phyloP scores from a whole-genome alignment of 768 basidiomycete genomes.

The Lentinula edodes region DNA sequence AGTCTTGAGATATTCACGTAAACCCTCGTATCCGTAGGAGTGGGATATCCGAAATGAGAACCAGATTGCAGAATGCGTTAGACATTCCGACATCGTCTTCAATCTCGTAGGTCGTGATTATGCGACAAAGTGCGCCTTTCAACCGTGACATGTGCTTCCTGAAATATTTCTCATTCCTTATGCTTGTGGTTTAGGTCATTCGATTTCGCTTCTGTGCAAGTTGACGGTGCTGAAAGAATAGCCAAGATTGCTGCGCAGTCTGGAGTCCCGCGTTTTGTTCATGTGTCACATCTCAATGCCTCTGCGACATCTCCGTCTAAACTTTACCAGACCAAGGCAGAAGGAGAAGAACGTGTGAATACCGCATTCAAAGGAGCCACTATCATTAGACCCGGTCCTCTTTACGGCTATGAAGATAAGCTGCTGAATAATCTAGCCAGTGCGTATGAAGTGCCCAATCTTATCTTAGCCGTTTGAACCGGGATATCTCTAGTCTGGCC shows the following conservation, averaged over 20 bases:
- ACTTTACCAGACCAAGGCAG: slow-evolving; percentile 86
- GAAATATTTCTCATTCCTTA: slow-evolving; percentile 5
- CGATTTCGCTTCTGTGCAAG: slow-evolving; percentile 74
- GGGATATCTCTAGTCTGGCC: slow-evolving; percentile 62
- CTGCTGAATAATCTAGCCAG: slow-evolving; percentile 88
- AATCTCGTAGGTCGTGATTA: slow-evolving; percentile 93
- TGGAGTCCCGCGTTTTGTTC: slow-evolving; percentile 83
- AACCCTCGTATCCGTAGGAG: slow-evolving; percentile 50
- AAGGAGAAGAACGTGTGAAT: slow-evolving; percentile 84
- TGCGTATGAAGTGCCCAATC: slow-evolving; percentile 35
- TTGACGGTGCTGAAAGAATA: slow-evolving; percentile 77
- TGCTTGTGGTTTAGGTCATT: slow-evolving; percentile 64
- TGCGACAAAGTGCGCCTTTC: slow-evolving; percentile 76
- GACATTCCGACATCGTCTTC: slow-evolving; percentile 95
- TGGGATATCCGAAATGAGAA: slow-evolving; percentile 90
- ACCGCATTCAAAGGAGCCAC: slow-evolving; percentile 81
- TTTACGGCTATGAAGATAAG: slow-evolving; percentile 97
- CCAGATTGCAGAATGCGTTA: slow-evolving; percentile 89
- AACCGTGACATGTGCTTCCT: slow-evolving; percentile 3
- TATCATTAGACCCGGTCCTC: slow-evolving; percentile 76
- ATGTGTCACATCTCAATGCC: slow-evolving; percentile 95
- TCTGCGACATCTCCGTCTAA: slow-evolving; percentile 68
- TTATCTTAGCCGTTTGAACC: slow-evolving; percentile 10
- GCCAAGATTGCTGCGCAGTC: slow-evolving; percentile 73
- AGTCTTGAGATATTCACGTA: slow-evolving; percentile 5